phyloP scores from a whole-genome alignment of 306 rosid genomes.

The Sindora glabra region DNA sequence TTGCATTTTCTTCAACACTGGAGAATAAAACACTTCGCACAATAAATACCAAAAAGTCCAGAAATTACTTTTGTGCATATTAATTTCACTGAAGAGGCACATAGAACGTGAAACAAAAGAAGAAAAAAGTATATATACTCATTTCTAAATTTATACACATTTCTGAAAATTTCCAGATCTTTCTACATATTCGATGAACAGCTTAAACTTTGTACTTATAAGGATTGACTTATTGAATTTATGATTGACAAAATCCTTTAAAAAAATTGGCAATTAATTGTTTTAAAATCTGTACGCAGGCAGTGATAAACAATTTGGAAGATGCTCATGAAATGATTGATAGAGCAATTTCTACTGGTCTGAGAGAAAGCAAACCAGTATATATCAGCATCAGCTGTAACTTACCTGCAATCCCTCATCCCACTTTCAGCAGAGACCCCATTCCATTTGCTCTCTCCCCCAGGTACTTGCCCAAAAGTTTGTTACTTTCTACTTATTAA shows the following conservation, averaged over 20 bases:
- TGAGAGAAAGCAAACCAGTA: conserved; percentile 42
- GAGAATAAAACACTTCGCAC: too few species aligned
- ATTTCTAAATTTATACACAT: too few species aligned
- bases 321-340: conserved; percentile 38
- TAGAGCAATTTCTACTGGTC: conserved; percentile 34
- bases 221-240: not conserved
- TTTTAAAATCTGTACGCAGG: conserved; percentile 16
- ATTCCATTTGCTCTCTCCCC: conserved; percentile 37
- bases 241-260: not conserved
- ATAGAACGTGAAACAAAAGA: too few species aligned
- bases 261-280: not conserved
- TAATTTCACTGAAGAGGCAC: too few species aligned
- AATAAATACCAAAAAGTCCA: too few species aligned
- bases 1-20: too few species aligned
- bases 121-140: too few species aligned
- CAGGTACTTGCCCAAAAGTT: conserved; percentile 10
- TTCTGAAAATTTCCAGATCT: too few species aligned
- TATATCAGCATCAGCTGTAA: conserved; percentile 40
- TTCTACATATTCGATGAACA: not conserved
- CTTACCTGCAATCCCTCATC: conserved; percentile 33
- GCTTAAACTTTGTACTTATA: not conserved
- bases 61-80: too few species aligned
- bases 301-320: conserved; percentile 37
- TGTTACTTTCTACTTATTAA: too few species aligned
- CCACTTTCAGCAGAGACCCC: conserved; percentile 33